These are phyloP conservation scores for Mycena sp. DNA, from an alignment of 1,284 basidiomycete genomes.

Conservation along the genomic window DNA sequence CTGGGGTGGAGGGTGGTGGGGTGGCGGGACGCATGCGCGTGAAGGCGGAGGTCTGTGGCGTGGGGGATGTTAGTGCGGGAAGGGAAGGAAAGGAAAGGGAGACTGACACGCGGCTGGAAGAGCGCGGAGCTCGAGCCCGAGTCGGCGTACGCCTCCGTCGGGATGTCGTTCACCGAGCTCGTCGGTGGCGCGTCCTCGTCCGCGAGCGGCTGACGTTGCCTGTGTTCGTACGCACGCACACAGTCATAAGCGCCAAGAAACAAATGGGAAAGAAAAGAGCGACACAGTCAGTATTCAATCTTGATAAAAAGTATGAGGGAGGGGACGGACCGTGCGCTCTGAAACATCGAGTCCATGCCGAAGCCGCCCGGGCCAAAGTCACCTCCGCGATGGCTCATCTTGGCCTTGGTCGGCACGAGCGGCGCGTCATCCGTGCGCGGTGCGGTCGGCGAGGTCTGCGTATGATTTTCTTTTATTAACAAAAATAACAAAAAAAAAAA, in stretches of 20 bases:
- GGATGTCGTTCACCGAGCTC: conserved; percentile 74
- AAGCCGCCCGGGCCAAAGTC: conserved; percentile 75
- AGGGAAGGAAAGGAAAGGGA: not conserved
- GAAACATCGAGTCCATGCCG: conserved; percentile 84
- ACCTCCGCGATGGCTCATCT: conserved; percentile 74
- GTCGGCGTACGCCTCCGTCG: conserved; percentile 62
- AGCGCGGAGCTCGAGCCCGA: conserved; percentile 47
- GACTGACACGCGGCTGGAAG: conserved; percentile 57
- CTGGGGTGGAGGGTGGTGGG: conserved; percentile 36
- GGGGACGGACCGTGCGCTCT: conserved; percentile 62
- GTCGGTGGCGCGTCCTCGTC: conserved; percentile 82
- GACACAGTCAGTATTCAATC: too few relatives aligned
- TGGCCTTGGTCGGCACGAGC: conserved; percentile 78
- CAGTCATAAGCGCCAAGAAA: too few relatives aligned
- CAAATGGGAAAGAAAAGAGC: too few relatives aligned
- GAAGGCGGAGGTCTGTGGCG: conserved; percentile 45
- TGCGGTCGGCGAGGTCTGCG: conserved; percentile 64
- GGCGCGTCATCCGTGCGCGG: conserved; percentile 74
- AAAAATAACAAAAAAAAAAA: conserved; percentile 13
- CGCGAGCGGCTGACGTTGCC: conserved; percentile 66
- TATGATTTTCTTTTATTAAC: too few relatives aligned
- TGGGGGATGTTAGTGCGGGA: conserved; percentile 28
- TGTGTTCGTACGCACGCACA: too few relatives aligned
- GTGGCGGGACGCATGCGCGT: conserved; percentile 34
- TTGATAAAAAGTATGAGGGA: not conserved